These are phyloP conservation scores for Paecilomyces dactylethromorphus DNA, from an alignment of 2,329 filamentous ascomycete genomes.

Conservation along the genomic window DNA sequence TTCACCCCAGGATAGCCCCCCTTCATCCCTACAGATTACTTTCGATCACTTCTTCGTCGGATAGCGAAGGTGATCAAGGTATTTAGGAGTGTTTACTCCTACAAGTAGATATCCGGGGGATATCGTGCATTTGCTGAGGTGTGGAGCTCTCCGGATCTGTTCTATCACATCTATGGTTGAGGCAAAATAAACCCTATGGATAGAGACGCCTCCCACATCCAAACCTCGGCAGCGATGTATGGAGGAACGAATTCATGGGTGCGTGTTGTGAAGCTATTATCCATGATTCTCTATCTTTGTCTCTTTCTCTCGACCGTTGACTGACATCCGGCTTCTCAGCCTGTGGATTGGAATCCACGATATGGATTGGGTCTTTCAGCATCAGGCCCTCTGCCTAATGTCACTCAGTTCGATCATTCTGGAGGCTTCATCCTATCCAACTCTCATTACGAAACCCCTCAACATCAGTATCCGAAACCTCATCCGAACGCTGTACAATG, in stretches of 20 bases:
- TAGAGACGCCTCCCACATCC: background rate
- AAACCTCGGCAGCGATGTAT: background rate
- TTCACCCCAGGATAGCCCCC: background rate
- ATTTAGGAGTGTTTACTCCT: background rate
- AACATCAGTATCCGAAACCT: background rate
- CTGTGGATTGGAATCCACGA: background rate
- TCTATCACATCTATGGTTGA: background rate
- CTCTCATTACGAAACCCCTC: background rate
- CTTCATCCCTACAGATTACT: background rate
- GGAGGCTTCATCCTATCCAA: background rate
- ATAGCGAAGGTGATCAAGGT: background rate
- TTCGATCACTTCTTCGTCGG: background rate
- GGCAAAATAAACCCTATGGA: background rate
- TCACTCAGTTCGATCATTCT: background rate
- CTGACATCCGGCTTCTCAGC: background rate
- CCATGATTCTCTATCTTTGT: background rate
- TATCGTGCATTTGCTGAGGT: background rate
- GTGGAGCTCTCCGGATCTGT: background rate
- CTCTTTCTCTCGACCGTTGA: background rate
- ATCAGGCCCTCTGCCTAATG: background rate
- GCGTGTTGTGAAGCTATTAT: background rate
- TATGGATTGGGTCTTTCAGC: background rate
- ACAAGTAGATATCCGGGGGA: background rate
- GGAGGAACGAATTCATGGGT: background rate
- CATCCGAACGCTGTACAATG: background rate